These are phyloP conservation scores for Leccinellum rugosiceps DNA, from an alignment of 768 basidiomycete species.

Conservation along the genomic window DNA sequence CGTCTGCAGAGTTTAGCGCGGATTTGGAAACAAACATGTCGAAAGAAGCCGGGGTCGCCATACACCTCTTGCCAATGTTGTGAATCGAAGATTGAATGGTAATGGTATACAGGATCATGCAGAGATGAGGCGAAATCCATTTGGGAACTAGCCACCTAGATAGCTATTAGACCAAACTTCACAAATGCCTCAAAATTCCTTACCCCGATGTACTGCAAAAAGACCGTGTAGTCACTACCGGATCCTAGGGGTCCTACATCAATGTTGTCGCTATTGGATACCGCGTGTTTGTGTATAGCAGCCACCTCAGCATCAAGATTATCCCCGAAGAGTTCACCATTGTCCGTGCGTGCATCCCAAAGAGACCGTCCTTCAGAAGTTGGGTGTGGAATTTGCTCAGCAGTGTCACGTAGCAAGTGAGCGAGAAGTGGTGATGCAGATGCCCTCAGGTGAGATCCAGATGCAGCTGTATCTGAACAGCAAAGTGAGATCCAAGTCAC, in stretches of 20 bases:
- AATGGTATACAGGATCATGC: slow-evolving; percentile 69
- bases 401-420: slow-evolving; percentile 64
- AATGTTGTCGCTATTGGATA: slow-evolving; percentile 29
- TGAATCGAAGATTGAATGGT: slow-evolving; percentile 72
- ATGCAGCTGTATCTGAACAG: slow-evolving; percentile 49
- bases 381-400: slow-evolving; percentile 73
- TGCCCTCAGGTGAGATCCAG: slow-evolving; percentile 49
- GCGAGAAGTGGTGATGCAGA: slow-evolving; percentile 79
- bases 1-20: background rate
- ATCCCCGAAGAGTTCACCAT: slow-evolving; percentile 38
- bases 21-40: slow-evolving; percentile 49
- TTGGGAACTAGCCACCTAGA: slow-evolving; percentile 34
- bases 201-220: slow-evolving; percentile 77
- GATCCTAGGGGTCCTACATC: slow-evolving; percentile 68
- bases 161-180: slow-evolving; percentile 1
- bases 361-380: slow-evolving; percentile 59
- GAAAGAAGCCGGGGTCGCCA: slow-evolving; percentile 72
- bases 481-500: slow-evolving; percentile 25
- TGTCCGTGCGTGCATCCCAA: slow-evolving; percentile 73
- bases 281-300: slow-evolving; percentile 23
- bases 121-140: slow-evolving; percentile 32
- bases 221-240: slow-evolving; percentile 90
- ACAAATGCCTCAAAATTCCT: slow-evolving; percentile 17
- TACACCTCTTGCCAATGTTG: slow-evolving; percentile 71
- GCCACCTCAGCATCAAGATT: slow-evolving; percentile 29